Evolutionary conservation across 2,329 filamentous ascomycete genomes (phyloP).

Genomic region (Aspergillus puulaauensis): DNA sequence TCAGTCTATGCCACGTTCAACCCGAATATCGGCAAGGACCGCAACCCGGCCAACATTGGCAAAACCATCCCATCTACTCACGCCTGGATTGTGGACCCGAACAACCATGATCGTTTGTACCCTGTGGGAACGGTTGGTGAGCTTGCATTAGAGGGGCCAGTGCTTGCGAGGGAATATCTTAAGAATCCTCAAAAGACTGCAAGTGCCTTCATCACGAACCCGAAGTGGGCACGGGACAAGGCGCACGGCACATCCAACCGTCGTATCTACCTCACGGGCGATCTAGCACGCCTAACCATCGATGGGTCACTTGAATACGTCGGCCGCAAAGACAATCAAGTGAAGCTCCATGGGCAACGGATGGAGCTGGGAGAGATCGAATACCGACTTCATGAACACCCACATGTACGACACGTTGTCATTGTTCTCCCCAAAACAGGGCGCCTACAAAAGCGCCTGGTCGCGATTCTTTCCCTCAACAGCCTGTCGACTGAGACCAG

Average conservation of each 20-base stretch:
- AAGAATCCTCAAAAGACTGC: constrained; percentile 34
- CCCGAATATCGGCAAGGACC: constrained; percentile 22
- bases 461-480: constrained; percentile 44
- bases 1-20: constrained; percentile 33
- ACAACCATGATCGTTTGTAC: constrained; percentile 30
- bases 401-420: constrained; percentile 38
- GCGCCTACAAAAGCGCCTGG: constrained; percentile 41
- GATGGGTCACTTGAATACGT: constrained; percentile 22
- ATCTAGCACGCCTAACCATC: constrained; percentile 21
- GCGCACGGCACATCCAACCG: too few relatives aligned
- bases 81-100: constrained; percentile 35
- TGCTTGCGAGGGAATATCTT: constrained; percentile 41
- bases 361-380: constrained; percentile 59
- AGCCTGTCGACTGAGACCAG: constrained; percentile 21
- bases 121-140: constrained; percentile 38
- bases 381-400: constrained; percentile 32
- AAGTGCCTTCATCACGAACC: constrained; percentile 26
- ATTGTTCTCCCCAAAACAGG: constrained; percentile 47
- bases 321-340: constrained; percentile 63
- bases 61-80: constrained; percentile 20
- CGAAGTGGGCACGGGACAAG: constrained; percentile 19
- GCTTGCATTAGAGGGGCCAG: constrained; percentile 39
- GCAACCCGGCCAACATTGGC: constrained; percentile 21
- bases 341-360: constrained; percentile 65
- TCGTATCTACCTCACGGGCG: constrained; percentile 28